Evolutionary conservation across 2,329 filamentous ascomycete genomes (phyloP), one percentile per base, ranked within the genome.

Genomic region (Ceratocystis cacaofunesta): DNA sequence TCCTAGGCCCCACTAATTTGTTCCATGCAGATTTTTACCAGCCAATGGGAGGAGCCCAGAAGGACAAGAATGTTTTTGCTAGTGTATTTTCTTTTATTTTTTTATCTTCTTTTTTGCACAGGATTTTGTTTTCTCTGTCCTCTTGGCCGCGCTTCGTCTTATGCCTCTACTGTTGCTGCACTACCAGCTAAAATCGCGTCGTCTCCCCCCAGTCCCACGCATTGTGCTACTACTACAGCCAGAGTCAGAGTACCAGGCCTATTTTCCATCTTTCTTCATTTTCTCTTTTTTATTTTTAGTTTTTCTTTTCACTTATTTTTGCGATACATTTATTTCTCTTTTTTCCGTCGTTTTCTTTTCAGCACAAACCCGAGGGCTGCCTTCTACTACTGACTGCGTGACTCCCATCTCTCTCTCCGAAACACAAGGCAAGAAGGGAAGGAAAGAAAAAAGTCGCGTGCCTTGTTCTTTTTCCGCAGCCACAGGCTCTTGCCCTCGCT

Each of bases 361-460:
- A 10, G 30, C 30, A 30, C 30, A 30, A 30, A 6, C 30, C 30
- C 30, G 30, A 30, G 30, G 30, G 1, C 30, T 30, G 30, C 30
- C 30, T 30, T 30, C 30, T 30, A 30, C 32, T 36, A 7, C 30
- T 30, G 10, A 10, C 10, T 48, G 15, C 15, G 44, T 19, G 44
- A 17, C 44, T 48, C 44, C 44, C 44, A 48, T 19, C 15, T 19
- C 44, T 36, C 32, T 36, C 32, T 12, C 32, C 10, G 32, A 36
- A 36, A 36, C 32, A 36, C 3, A 36, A 10, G 32, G 8, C 32
- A 36, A 10, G 10, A 36, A 36, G 3, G 19, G 5, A 41, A 10
- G 8, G 17, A 58, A 58, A 62, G 50, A 48, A 61, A 48, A 48
- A 48, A 50, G 44, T 62, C 61, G 41, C 48, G 46, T 32, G 50